phyloP scores from a whole-genome alignment of 768 basidiomycete species.

The Filobasidium wieringae region DNA sequence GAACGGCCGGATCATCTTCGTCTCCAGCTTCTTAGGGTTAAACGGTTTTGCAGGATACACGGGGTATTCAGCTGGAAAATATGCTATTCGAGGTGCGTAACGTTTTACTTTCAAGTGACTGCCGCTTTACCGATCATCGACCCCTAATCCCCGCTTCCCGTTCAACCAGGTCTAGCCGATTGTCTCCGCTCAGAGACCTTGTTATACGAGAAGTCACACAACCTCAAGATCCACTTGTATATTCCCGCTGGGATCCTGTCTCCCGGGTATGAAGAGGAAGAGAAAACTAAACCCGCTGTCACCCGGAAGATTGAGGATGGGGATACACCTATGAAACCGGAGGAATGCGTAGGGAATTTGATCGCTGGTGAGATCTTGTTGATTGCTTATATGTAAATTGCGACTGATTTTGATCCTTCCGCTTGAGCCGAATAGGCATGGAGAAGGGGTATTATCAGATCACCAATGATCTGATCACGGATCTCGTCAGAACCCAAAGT shows the following conservation, averaged over 20 bases:
- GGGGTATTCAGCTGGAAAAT: constrained; percentile 71
- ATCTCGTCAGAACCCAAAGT: constrained; percentile 57
- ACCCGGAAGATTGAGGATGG: constrained; percentile 62
- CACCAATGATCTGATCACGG: constrained; percentile 56
- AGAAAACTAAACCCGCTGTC: constrained; percentile 63
- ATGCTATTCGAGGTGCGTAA: constrained; percentile 62
- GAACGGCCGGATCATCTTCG: constrained; percentile 58
- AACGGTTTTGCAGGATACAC: constrained; percentile 68
- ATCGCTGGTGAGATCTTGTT: constrained; percentile 46
- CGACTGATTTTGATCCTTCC: neutral
- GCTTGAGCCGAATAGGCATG: constrained; percentile 45
- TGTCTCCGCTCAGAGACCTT: constrained; percentile 65
- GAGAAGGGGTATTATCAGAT: constrained; percentile 62
- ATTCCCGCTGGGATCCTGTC: constrained; percentile 71
- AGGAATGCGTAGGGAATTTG: constrained; percentile 51
- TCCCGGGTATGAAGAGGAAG: constrained; percentile 65
- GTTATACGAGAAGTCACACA: constrained; percentile 45
- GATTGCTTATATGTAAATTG: neutral
- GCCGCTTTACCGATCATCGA: neutral
- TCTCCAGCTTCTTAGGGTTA: constrained; percentile 61
- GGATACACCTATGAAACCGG: constrained; percentile 55
- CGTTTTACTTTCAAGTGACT: neutral
- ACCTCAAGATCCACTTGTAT: constrained; percentile 65
- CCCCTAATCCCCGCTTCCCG: neutral
- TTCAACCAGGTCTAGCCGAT: constrained; percentile 60